phyloP scores from a whole-genome alignment of 768 basidiomycete species.

The Auriscalpium microsporum region DNA sequence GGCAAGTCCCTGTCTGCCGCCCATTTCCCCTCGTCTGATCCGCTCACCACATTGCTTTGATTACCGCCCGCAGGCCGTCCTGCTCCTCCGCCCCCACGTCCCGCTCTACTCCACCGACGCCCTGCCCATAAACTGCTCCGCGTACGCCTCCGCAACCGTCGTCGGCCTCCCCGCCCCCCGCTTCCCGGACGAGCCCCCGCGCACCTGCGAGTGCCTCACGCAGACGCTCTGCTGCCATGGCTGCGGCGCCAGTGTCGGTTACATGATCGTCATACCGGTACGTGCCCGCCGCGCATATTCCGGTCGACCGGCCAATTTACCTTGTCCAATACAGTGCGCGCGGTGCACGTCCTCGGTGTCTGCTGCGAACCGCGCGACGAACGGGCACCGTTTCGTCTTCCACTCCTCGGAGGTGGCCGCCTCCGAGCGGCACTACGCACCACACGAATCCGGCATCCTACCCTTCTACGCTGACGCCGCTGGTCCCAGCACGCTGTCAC shows the following conservation, averaged over 20 bases:
- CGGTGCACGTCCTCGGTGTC: constrained; percentile 68
- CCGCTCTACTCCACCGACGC: constrained; percentile 81
- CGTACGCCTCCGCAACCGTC: constrained; percentile 38
- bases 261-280: constrained; percentile 69
- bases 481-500: neutral
- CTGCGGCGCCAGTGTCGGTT: constrained; percentile 68
- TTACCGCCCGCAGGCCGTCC: constrained; percentile 50
- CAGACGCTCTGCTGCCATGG: constrained; percentile 74
- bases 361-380: constrained; percentile 61
- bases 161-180: constrained; percentile 21
- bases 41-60: constrained; percentile 1
- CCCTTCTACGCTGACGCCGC: constrained; percentile 8
- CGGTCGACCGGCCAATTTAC: constrained; percentile 4
- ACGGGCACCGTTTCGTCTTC: constrained; percentile 83
- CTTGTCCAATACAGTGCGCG: constrained; percentile 37
- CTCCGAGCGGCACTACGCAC: constrained; percentile 56
- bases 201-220: constrained; percentile 82
- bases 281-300: constrained; percentile 19
- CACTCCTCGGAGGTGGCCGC: constrained; percentile 62
- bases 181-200: constrained; percentile 20
- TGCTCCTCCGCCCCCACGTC: constrained; percentile 73
- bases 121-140: constrained; percentile 67
- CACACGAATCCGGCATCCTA: constrained; percentile 45
- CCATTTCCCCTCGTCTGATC: neutral
- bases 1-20: constrained; percentile 28